These are phyloP conservation scores for Holtermannia corniformis DNA, from an alignment of 768 basidiomycete genomes.

Conservation along the genomic window DNA sequence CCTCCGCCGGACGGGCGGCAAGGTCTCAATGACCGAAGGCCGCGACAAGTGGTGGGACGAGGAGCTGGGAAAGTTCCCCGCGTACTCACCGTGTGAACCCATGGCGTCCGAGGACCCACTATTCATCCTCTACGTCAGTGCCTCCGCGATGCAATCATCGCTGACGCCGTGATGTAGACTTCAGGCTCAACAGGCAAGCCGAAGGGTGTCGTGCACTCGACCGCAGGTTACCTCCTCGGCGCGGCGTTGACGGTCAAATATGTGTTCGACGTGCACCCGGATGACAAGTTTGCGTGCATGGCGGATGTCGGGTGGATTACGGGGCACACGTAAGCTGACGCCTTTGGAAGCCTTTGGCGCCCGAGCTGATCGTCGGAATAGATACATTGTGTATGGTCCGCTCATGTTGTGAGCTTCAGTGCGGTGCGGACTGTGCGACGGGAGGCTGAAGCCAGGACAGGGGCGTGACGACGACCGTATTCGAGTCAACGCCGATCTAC, in stretches of 20 bases:
- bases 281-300: constrained; percentile 94
- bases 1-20: constrained; percentile 71
- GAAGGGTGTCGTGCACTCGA: constrained; percentile 74
- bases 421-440: neutral
- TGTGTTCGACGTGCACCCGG: constrained; percentile 95
- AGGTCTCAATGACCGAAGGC: constrained; percentile 69
- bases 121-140: constrained; percentile 92
- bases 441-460: constrained; percentile 51
- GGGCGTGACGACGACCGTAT: constrained; percentile 53
- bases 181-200: constrained; percentile 93
- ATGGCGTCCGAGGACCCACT: constrained; percentile 92
- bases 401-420: constrained; percentile 47
- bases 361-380: constrained; percentile 30
- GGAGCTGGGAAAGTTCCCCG: constrained; percentile 69
- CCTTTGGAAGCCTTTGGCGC: constrained; percentile 3
- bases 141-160: neutral
- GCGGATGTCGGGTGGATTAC: constrained; percentile 99
- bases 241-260: constrained; percentile 90
- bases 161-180: constrained; percentile 49
- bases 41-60: constrained; percentile 97
- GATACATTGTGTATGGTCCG: constrained; percentile 95
- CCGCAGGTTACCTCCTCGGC: constrained; percentile 69
- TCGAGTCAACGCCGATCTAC: constrained; percentile 95
- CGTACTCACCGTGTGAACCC: constrained; percentile 76
- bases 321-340: constrained; percentile 88